Evolutionary conservation across 257 asterid species (phyloP).

Genomic region (Jasminum sambac): DNA sequence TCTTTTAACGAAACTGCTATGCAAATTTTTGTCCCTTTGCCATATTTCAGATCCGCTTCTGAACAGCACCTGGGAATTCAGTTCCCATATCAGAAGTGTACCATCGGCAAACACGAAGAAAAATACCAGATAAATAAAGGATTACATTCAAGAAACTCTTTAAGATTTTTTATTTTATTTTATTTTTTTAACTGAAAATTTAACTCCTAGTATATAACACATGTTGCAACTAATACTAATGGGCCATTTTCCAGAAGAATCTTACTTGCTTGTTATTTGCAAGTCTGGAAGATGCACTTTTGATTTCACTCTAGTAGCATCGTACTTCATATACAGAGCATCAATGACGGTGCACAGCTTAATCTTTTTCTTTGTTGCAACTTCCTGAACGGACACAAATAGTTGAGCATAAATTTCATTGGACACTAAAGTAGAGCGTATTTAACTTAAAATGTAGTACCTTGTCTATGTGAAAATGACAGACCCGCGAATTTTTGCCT

Average conservation of each 20-base stretch:
- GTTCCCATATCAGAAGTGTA: constrained; percentile 30
- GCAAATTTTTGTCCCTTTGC: constrained; percentile 43
- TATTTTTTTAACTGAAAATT: constrained; percentile 4
- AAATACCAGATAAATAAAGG: constrained; percentile 5
- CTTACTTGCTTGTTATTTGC: constrained; percentile 65
- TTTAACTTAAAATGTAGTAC: constrained; percentile 39
- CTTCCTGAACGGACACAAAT: constrained; percentile 56
- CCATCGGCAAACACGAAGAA: constrained; percentile 14
- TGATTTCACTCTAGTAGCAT: constrained; percentile 36
- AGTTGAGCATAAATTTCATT: constrained; percentile 19
- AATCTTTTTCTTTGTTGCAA: constrained; percentile 51
- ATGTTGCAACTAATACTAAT: constrained; percentile 6
- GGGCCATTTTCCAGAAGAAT: constrained; percentile 18
- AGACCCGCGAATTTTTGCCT: constrained; percentile 60
- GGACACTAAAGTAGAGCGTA: constrained; percentile 2
- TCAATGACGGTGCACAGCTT: constrained; percentile 49
- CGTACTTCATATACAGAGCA: constrained; percentile 55
- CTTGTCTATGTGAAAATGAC: constrained; percentile 79
- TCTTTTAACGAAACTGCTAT: constrained; percentile 54
- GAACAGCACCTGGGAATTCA: constrained; percentile 58
- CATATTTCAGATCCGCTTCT: constrained; percentile 35
- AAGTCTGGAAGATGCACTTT: constrained; percentile 53
- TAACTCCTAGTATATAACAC: neutral
- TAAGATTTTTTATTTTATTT: constrained; percentile 3
- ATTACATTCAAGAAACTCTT: constrained; percentile 1